These are phyloP conservation scores for Venturia carpophila DNA, from an alignment of 2,329 filamentous ascomycete species.

Conservation along the genomic window DNA sequence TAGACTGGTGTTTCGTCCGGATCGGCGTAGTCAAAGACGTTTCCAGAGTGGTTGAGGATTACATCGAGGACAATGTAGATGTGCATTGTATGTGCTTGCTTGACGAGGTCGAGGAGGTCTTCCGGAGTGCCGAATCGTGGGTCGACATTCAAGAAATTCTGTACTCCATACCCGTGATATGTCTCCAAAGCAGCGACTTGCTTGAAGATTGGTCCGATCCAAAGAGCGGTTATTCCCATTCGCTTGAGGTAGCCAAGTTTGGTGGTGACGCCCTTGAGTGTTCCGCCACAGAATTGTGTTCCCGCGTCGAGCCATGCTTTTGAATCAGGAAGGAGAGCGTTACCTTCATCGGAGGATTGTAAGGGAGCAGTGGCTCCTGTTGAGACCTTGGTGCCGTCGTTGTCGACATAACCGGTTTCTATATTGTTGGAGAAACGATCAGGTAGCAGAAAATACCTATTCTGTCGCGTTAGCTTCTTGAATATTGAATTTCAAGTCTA, in stretches of 20 bases:
- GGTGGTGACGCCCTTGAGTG: conserved; percentile 21
- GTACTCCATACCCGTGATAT: conserved; percentile 24
- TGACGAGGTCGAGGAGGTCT: conserved; percentile 23
- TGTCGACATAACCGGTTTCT: conserved; percentile 16
- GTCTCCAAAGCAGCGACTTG: conserved; percentile 21
- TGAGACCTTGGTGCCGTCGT: conserved; percentile 9
- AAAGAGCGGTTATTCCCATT: conserved; percentile 23
- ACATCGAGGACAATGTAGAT: conserved; percentile 25
- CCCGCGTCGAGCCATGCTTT: conserved; percentile 21
- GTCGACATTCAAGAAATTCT: conserved; percentile 24
- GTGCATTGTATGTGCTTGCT: conserved; percentile 21
- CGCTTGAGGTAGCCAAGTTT: conserved; percentile 25
- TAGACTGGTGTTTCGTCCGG: not conserved
- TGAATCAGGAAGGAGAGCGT: conserved; percentile 14
- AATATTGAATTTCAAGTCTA: not conserved
- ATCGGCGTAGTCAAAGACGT: conserved; percentile 17
- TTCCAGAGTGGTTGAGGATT: conserved; percentile 22
- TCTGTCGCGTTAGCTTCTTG: not conserved
- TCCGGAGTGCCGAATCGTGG: conserved; percentile 23
- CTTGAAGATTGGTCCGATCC: conserved; percentile 25
- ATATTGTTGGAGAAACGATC: conserved; percentile 23
- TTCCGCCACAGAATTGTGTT: conserved; percentile 22
- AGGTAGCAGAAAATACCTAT: conserved; percentile 23
- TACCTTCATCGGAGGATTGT: conserved; percentile 18
- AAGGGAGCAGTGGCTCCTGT: conserved; percentile 8